Evolutionary conservation across 257 asterid species (phyloP), one percentile per base, ranked within the genome.

Genomic region (Agastache rugosa): DNA sequence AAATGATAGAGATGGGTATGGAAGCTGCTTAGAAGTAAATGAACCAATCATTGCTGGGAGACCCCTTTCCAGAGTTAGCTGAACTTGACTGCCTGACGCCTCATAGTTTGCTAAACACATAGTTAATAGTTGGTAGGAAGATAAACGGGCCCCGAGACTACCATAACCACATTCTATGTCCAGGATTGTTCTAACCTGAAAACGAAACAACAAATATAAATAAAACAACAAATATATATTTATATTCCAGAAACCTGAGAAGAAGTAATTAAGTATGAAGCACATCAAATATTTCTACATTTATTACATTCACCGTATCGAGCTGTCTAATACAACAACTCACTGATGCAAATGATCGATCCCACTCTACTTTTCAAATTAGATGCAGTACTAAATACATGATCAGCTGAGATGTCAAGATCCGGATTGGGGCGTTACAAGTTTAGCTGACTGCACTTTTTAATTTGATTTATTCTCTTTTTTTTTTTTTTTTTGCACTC

Each of bases 131-230:
- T 92, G 89, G 81, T 75, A 80, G 6, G 96, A 89, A 62, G 88
- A 85, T 55, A 92, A 87, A 87, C 84, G 98, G 23, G 99, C 97
- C 74, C 99, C 99, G 78, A 92, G 91, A 84, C 96, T 95, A 74
- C 99, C 99, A 80, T 89, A 95, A 62, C 99, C 98, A 81, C 99
- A 95, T 73, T 96, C 98, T 75, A 95, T 85, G 81, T 95, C 99
- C 83, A 90, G 81, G 79, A 95, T 86, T 50, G 87, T 91, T 61
- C 97, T 91, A 60, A 95, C 90, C 98, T 90, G 91, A 81, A 80
- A 79, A 74, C 20, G 23, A 53, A 44, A 77, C 69, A 72, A 16
- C 58, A 72, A 59, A 62, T 14, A 76, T n/a, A 72, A 59, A 62
- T 14, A 76, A 53, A 44, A 77, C 69, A 72, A 16, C 58, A 72